phyloP scores from a whole-genome alignment of 495 filamentous ascomycete genomes.

The Ramalina peruviana region DNA sequence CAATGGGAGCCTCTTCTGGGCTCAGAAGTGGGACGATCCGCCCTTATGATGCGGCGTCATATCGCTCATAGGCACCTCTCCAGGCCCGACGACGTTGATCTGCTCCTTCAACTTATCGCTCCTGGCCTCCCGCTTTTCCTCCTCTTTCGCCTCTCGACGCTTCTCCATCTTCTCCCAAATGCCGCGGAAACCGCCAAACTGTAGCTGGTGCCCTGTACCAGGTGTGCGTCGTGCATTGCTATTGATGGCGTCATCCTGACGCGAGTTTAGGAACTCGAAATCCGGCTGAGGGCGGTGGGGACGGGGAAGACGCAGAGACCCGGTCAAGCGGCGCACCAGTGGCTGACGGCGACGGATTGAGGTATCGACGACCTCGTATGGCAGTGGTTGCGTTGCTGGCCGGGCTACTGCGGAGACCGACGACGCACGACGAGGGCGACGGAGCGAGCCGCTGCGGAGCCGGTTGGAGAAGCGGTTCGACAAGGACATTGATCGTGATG shows the following conservation, averaged over 20 bases:
- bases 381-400: not conserved
- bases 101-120: slow-evolving; percentile 50
- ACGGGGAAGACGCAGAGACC: slow-evolving; percentile 37
- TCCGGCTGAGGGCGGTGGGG: slow-evolving; percentile 17
- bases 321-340: slow-evolving; percentile 22
- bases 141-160: slow-evolving; percentile 43
- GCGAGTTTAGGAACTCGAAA: slow-evolving; percentile 20
- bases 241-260: slow-evolving; percentile 15
- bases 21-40: too few species aligned
- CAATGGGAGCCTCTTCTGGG: too few species aligned
- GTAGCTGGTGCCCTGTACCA: slow-evolving; percentile 34
- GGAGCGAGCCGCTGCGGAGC: slow-evolving; percentile 36
- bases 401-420: not conserved
- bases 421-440: slow-evolving; percentile 8
- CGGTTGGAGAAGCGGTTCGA: slow-evolving; percentile 27
- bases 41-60: too few species aligned
- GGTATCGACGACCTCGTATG: not conserved
- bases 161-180: slow-evolving; percentile 40
- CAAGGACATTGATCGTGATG: slow-evolving; percentile 6
- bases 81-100: slow-evolving; percentile 33
- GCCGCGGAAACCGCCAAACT: slow-evolving; percentile 38
- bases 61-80: too few species aligned
- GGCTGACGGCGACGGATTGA: not conserved
- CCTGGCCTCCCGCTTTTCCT: slow-evolving; percentile 42
- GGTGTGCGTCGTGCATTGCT: slow-evolving; percentile 27